Evolutionary conservation across 2,329 filamentous ascomycete genomes (phyloP), one percentile per base, ranked within the genome.

Genomic region (Microsporum canis): DNA sequence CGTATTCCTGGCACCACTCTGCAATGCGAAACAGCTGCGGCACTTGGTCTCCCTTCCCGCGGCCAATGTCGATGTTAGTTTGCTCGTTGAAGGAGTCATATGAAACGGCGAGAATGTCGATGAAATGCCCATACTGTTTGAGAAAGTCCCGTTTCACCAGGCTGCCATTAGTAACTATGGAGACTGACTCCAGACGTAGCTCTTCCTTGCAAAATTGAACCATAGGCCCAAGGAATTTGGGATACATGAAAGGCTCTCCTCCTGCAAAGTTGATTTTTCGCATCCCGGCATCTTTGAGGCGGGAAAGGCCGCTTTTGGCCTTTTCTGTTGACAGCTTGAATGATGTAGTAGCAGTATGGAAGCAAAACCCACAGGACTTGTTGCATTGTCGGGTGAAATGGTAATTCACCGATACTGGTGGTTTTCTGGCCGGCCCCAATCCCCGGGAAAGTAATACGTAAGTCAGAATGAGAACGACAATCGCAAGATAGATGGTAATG

Each of bases 201-300:
- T 75, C 72, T 47, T 77, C 69, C 64, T 83, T 83, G 71, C 76
- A 77, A 67, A 74, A 83, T 29, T 71, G 65, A 34, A 76, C 66
- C 47, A 83, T 69, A 62, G 75, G 68, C 31, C 73, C 73, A 0
- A 82, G 70, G 58, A 75, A 73, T 29, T 68, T 66, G 0, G 74
- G 73, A 64, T 82, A 79, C 6, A 83, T 74, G 64, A 82, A 80
- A 0, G 80, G 80, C 63, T 83, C 80, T 10, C 81, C 80, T 33
- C 80, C 80, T 0, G 80, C 80, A 63, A 83, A 79, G 67, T 82
- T 82, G 67, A 82, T 71, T 66, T 82, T 83, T 57, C 71, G 73
- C 80, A 82, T 82, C 12, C 80, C 80, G 2, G 78, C 80, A 0
- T 76, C 65, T 59, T 74, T 73, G 10, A 83, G 74, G 1, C 81